Evolutionary conservation across 495 filamentous ascomycete genomes (phyloP), one percentile per base, ranked within the genome.

Genomic region (Paragyromitra xinjiangensis): DNA sequence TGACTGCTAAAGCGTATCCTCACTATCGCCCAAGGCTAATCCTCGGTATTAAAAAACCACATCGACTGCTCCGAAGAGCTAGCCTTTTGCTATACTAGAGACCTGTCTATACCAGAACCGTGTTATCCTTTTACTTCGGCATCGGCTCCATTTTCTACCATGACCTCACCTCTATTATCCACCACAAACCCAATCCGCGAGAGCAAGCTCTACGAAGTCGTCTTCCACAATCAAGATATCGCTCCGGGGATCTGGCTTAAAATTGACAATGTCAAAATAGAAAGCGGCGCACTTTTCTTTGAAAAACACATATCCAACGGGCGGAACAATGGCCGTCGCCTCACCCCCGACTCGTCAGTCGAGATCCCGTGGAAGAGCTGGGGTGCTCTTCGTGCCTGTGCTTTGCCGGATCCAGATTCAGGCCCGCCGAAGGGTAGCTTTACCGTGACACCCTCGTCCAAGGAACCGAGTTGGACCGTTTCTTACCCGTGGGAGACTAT

Each of bases 321-420:
- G 7, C 42, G 11, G 11, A 11, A 8, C 42, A 7, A 12, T 44
- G 42, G 42, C 42, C 7, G 9, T 8, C 42, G 42, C 42, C 42
- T 44, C 42, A 51, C 48, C 48, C 11, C 48, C 11, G 48, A n/a
- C 2, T 51, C 48, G 0, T 14, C 14, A 6, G 16, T 6, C 48
- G 16, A 51, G n/a, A 51, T 51, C 12, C 48, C 6, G 16, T 14
- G 11, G 12, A 0, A 19, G 9, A 51, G 11, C 48, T 16, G 12
- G 12, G 48, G 48, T 51, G n/a, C n/a, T n/a, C n/a, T 51, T 14
- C 48, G 48, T 51, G 12, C 14, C n/a, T 44, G n/a, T 64, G 24
- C 59, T 6, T 22, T 69, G 64, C 86, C 84, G 61, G 59, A 42
- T n/a, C 2, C 2, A 19, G 1, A 0, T 7, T 14, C 14, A 3